Percentiles rank a stretch among this genome's conserved stretches.
Evolutionary conservation across 305 asterid genomes (phyloP).

Genomic region (Fraxinus greggii): DNA sequence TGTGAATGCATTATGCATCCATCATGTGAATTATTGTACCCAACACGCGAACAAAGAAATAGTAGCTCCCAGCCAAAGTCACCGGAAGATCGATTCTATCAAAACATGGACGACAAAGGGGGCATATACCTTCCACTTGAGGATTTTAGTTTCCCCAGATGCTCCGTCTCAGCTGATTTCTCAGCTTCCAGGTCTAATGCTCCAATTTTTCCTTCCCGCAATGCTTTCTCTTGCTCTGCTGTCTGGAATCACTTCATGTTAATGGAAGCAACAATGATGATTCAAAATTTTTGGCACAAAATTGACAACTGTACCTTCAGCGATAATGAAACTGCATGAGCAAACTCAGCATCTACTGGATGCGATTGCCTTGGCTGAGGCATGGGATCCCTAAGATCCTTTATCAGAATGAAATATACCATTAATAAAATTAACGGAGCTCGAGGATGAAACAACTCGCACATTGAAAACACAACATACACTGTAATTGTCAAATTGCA

Average conservation of each 20-base stretch:
- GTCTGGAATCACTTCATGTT: constrained; percentile 50
- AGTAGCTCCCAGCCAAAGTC: not conserved
- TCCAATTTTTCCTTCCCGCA: constrained; percentile 44
- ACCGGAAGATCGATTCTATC: not conserved
- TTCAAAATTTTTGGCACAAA: not conserved
- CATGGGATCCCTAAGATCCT: constrained; percentile 45
- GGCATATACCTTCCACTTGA: constrained; percentile 60
- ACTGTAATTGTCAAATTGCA: constrained; percentile 34
- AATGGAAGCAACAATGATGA: constrained; percentile 22
- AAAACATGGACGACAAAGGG: constrained; percentile 10
- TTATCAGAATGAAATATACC: constrained; percentile 28
- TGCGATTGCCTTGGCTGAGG: constrained; percentile 49
- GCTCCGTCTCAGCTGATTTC: constrained; percentile 45
- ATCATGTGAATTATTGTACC: not conserved
- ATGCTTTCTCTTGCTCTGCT: constrained; percentile 65
- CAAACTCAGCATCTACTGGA: constrained; percentile 56
- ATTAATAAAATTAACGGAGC: constrained; percentile 2
- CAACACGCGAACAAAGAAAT: not conserved
- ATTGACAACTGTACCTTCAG: constrained; percentile 50
- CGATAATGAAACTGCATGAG: constrained; percentile 71
- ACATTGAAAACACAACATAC: constrained; percentile 39
- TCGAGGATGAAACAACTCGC: constrained; percentile 22
- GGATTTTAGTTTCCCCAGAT: constrained; percentile 38
- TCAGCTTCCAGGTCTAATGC: constrained; percentile 39
- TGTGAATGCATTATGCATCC: not conserved